A percentile compares a stretch with the other conserved stretches of the same genome.
phyloP scores from a whole-genome alignment of 148 eudicot genomes.

The Gaultheria prostrata region DNA sequence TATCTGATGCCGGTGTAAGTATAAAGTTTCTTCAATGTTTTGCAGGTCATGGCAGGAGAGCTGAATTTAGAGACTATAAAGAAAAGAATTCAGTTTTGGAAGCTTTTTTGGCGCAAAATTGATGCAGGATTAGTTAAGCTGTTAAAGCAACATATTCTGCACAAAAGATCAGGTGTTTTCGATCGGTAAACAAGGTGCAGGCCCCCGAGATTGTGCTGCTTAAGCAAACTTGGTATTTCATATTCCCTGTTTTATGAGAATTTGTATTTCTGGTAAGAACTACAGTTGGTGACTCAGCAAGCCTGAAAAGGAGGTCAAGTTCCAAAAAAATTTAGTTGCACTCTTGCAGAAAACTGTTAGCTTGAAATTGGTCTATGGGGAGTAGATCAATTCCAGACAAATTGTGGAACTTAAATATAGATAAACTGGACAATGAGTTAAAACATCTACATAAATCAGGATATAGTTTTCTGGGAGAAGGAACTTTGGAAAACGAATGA shows the following conservation, averaged over 20 bases:
- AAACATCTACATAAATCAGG: background rate
- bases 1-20: background rate
- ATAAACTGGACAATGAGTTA: background rate
- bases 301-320: background rate
- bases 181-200: background rate
- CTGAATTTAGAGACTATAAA: conserved; percentile 25
- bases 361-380: background rate
- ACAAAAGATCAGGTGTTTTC: background rate
- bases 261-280: background rate
- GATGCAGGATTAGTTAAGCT: background rate
- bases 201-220: background rate
- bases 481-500: background rate
- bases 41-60: conserved; percentile 52
- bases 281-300: background rate
- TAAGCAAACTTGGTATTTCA: background rate
- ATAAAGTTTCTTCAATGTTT: background rate
- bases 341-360: background rate
- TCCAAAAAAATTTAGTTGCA: background rate
- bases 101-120: conserved; percentile 30
- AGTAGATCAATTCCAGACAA: background rate
- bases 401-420: background rate
- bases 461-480: background rate
- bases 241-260: background rate
- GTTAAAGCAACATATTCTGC: background rate
- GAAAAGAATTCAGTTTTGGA: conserved; percentile 36